Evolutionary conservation across 768 basidiomycete genomes (phyloP).

Genomic region (Pisolithus orientalis): DNA sequence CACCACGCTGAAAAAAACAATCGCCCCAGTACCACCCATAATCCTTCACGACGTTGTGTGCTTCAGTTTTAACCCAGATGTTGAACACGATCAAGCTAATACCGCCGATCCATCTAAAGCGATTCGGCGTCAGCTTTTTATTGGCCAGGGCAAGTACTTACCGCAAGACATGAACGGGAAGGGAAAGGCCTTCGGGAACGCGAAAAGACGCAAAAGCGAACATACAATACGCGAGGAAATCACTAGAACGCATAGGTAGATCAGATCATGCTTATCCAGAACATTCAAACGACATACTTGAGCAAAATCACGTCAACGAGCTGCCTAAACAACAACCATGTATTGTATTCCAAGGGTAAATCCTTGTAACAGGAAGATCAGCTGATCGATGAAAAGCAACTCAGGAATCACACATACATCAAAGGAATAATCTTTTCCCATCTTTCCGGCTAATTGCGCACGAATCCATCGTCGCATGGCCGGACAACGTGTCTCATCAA

Average conservation of each 20-base stretch:
- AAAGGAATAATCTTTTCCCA: slow-evolving; percentile 92
- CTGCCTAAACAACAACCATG: slow-evolving; percentile 94
- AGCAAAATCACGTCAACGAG: slow-evolving; percentile 93
- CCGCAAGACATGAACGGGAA: slow-evolving; percentile 73
- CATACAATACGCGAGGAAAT: slow-evolving; percentile 91
- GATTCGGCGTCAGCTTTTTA: slow-evolving; percentile 2
- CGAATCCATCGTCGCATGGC: slow-evolving; percentile 75
- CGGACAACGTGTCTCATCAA: slow-evolving; percentile 68
- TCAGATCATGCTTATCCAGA: background rate
- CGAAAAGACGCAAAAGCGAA: slow-evolving; percentile 93
- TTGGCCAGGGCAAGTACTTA: slow-evolving; percentile 22
- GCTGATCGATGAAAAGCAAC: background rate
- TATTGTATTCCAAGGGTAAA: slow-evolving; percentile 89
- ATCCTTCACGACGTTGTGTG: slow-evolving; percentile 95
- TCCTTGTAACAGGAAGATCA: slow-evolving; percentile 40
- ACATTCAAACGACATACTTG: slow-evolving; percentile 53
- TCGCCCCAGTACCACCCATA: slow-evolving; percentile 99
- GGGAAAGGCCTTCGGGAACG: slow-evolving; percentile 71
- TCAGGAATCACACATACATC: slow-evolving; percentile 50
- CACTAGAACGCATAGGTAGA: slow-evolving; percentile 41
- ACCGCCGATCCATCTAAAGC: slow-evolving; percentile 78
- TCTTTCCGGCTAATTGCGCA: slow-evolving; percentile 81
- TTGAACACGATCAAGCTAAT: slow-evolving; percentile 86
- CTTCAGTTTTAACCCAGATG: slow-evolving; percentile 97
- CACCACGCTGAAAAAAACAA: slow-evolving; percentile 87